phyloP scores from a whole-genome alignment of 1,139 yeast genomes.

The Sugiyamaella sp. region DNA sequence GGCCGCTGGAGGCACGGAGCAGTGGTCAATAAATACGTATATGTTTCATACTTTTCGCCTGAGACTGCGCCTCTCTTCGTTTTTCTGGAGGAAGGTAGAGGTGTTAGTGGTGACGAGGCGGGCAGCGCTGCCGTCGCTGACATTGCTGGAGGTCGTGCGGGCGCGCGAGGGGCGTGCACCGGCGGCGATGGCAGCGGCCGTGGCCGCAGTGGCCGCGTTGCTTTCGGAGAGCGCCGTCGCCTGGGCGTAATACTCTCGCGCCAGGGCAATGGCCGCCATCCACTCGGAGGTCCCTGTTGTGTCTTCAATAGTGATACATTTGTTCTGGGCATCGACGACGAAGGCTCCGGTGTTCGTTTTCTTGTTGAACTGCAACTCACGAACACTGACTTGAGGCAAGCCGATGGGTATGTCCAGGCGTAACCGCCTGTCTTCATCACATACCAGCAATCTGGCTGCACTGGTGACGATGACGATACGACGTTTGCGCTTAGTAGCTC shows the following conservation, averaged over 20 bases:
- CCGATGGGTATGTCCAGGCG: constrained; percentile 41
- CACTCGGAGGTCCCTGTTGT: constrained; percentile 40
- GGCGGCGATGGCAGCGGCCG: constrained; percentile 42
- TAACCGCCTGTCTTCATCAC: constrained; percentile 40
- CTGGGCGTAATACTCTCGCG: constrained; percentile 37
- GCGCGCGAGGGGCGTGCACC: constrained; percentile 17
- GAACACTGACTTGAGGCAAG: constrained; percentile 40
- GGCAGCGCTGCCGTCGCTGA: constrained; percentile 9
- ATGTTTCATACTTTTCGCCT: constrained; percentile 15
- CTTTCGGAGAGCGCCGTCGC: constrained; percentile 30
- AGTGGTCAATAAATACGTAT: constrained; percentile 11
- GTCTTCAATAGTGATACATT: constrained; percentile 44
- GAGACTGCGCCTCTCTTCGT: constrained; percentile 29
- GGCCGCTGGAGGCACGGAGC: neutral
- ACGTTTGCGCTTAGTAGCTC: constrained; percentile 35
- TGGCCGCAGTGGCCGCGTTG: constrained; percentile 42
- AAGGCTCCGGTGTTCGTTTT: constrained; percentile 37
- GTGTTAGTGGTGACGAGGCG: constrained; percentile 26
- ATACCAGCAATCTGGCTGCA: constrained; percentile 40
- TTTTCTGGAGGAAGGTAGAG: constrained; percentile 32
- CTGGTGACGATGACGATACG: constrained; percentile 42
- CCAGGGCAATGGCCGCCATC: constrained; percentile 39
- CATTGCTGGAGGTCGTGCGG: neutral
- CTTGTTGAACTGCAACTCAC: constrained; percentile 41
- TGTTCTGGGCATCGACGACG: constrained; percentile 41